Base-by-base conservation (phyloP, 2,329 filamentous ascomycete species). In the Penicillium aurantiogriseum region DNA sequence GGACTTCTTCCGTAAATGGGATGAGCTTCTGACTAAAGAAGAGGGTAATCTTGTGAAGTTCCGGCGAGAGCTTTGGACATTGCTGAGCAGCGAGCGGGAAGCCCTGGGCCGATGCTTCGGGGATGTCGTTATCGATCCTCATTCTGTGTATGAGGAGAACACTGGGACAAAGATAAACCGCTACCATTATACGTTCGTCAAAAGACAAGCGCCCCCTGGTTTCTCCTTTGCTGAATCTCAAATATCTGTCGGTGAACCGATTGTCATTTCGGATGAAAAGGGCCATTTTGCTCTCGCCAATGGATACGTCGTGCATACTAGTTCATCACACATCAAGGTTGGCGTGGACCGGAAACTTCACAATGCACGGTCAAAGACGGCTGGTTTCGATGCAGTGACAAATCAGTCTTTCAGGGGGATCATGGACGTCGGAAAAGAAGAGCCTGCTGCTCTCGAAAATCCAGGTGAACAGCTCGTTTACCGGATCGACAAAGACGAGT, bases 261-360 rank as follows among this genome's bases (percentile, higher is more conserved):
- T 97, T 49, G 94, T 99, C n/a, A 84, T 99, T 4, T 97, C 94
- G 0, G 94, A 97, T 66, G 94, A 99, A 73, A 83, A 90, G 59
- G 94, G 94, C 0, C 94, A 99, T 72, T 99, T 96, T 78, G 93
- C 93, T 0, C 83, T 99, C 39, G 92, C 93, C 0, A 91, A 96
- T 64, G 94, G 94, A 2, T 99, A 90, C 67, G 90, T 97, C 9
- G 89, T 89, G 0, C 85, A 89, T 38, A 86, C 95, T 31, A 85
- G 84, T 57, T 89, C 87, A 69, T 83, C 85, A 42, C 83, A 86
- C 59, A 91, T 99, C 63, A 91, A 87, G 15, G 91, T 97, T 17
- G 90, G 91, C 4, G 92, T 99, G 9, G 94, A 99, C 76, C 85
- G 94, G 59, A 85, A 90, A 59, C 81, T 99, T 46, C 92, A 96